Base-by-base conservation (phyloP, 331 rosid species). In the Rhamnella rubrinervis region DNA sequence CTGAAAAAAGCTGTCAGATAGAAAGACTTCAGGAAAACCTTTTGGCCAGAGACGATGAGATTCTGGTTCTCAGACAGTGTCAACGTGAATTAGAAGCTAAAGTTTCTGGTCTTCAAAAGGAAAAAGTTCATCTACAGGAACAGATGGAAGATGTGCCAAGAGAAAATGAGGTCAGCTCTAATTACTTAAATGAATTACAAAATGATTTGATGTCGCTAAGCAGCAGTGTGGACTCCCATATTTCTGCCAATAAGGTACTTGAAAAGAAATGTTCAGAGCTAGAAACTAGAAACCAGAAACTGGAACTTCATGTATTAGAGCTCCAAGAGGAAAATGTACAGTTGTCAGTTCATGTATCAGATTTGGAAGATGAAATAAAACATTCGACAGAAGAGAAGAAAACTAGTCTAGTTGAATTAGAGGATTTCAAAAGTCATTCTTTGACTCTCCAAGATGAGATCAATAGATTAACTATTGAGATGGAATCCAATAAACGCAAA, bases 1-100 rank as follows among this genome's bases (percentile, higher is more conserved):
- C 77, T 44, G 73, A 73, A 65, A 82, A 80, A 72, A 74, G 67
- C 60, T 76, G 82, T 58, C 81, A 77, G 73, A 74, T 85, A 75
- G 89, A n/a, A 81, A 83, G 70, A 65, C 86, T 88, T 55, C 88
- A 82, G 87, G 75, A 62, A 14, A 71, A 61, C 68, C 73, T 85
- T 78, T 81, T 72, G 64, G 78, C 77, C 74, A 88, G 87, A 69
- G 97, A 88, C 64, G 79, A 91, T 66, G 92, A 88, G 76, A 83
- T 81, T 19, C 66, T 49, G 68, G 70, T 73, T 75, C 84, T 86
- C 61, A 78, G 70, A 75, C 66, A 78, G 77, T 50, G 73, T 59
- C 79, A 72, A 40, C 68, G 53, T 19, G 82, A 87, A 74, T 66
- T 90, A 63, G 86, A 85, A 73, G 82, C 80, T 58, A 79, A 76